These are phyloP conservation scores for Heracleum sosnowskyi DNA, from an alignment of 129 eudicot species.

Conservation along the genomic window DNA sequence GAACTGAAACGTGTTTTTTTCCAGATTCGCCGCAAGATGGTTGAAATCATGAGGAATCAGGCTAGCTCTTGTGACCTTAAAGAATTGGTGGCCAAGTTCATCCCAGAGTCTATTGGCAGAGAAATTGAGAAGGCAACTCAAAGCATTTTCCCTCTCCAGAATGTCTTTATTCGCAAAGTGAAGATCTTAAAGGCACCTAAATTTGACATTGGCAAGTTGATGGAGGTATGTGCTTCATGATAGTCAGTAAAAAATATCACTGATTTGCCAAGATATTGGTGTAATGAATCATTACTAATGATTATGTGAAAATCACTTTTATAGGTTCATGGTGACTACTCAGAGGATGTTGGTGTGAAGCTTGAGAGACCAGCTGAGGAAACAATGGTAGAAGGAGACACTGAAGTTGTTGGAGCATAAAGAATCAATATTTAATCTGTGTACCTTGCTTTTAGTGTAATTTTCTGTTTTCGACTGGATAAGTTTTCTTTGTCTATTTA, in stretches of 20 bases:
- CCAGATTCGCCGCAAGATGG: slow-evolving; percentile 20
- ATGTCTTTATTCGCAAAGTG: slow-evolving; percentile 15
- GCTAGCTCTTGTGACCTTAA: slow-evolving; percentile 14
- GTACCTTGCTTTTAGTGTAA: background rate
- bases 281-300: too few relatives aligned
- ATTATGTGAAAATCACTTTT: background rate
- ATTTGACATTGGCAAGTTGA: slow-evolving; percentile 19
- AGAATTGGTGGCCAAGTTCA: slow-evolving; percentile 16
- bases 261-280: background rate
- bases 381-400: slow-evolving; percentile 11
- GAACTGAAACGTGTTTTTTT: background rate
- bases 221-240: slow-evolving; percentile 8
- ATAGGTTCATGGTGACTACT: slow-evolving; percentile 16
- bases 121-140: slow-evolving; percentile 22
- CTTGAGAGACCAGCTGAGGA: slow-evolving; percentile 11
- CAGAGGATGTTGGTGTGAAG: slow-evolving; percentile 15
- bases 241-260: background rate
- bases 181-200: slow-evolving; percentile 19
- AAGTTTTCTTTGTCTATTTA: background rate
- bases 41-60: slow-evolving; percentile 18
- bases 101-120: slow-evolving; percentile 17
- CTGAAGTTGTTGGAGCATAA: slow-evolving; percentile 10
- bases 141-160: slow-evolving; percentile 16
- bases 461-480: background rate
- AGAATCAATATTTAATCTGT: background rate